Evolutionary conservation across 345 rosid genomes (phyloP), one percentile per base, ranked within the genome.

Genomic region (Sisymbrium irio): DNA sequence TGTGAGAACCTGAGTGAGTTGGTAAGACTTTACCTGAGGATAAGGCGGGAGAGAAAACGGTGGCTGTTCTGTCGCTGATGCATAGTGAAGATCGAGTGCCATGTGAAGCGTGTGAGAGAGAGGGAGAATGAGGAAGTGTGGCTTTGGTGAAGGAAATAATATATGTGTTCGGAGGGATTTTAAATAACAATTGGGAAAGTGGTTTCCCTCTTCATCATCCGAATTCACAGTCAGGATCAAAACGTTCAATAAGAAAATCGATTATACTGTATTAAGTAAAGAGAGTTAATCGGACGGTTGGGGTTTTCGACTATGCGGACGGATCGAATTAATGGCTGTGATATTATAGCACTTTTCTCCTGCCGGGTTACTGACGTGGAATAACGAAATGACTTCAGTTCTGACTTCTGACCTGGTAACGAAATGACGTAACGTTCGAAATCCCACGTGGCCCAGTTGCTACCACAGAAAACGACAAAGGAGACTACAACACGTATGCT

Each of bases 321-420:
- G 0, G 33, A 81, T 81, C 79, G n/a, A n/a, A n/a, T n/a, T 1
- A 54, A 78, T 75, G 80, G 79, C 20, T 74, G 3, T 18, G 2
- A 25, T 3, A 17, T 9, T 11, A 67, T 75, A n/a, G 2, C 13
- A 28, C 4, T 9, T 22, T 18, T 6, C 14, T 62, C 42, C 37
- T 42, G 44, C 35, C 15, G 75, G 84, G 75, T 81, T 28, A 9
- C 13, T 68, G 78, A 78, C 82, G 63, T 75, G 82, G 77, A 9
- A 10, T 54, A 22, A 27, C 2, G 0, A 10, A 9, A 13, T 33
- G 28, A 53, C 51, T 54, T 67, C 2, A 28, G 19, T 15, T 33
- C 32, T 33, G 28, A 53, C 51, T 54, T 67, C 2, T 37, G 19
- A 22, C 40, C 32, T 54, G 19, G 17, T 7, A 30, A 0, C 9